These are phyloP conservation scores for Erodium maritimum DNA, from an alignment of 345 rosid genomes.

Conservation along the genomic window DNA sequence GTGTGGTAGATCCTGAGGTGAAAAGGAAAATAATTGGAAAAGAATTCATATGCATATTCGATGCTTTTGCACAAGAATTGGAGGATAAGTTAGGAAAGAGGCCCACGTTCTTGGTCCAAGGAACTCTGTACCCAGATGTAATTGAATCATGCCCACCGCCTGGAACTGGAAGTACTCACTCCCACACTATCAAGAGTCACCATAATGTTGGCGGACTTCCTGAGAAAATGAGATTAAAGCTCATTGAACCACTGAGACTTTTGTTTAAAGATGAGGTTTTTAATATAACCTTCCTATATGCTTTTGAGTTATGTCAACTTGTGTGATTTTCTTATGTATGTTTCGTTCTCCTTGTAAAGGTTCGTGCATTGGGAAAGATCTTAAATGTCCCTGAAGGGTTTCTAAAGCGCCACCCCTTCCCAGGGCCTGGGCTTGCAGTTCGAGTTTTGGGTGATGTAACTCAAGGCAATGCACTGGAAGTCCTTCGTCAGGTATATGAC, in stretches of 20 bases:
- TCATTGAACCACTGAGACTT: slow-evolving; percentile 91
- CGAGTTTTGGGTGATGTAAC: slow-evolving; percentile 92
- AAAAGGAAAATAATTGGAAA: slow-evolving; percentile 91
- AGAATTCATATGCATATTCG: slow-evolving; percentile 77
- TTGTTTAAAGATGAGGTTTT: slow-evolving; percentile 92
- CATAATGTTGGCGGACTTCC: slow-evolving; percentile 99
- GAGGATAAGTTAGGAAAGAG: slow-evolving; percentile 68
- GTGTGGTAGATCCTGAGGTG: slow-evolving; percentile 81
- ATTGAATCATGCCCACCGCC: slow-evolving; percentile 99
- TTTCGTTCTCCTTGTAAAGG: slow-evolving; percentile 26
- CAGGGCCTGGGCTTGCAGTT: slow-evolving; percentile 98
- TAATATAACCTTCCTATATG: slow-evolving; percentile 6
- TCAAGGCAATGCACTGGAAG: slow-evolving; percentile 74
- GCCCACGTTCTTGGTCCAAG: slow-evolving; percentile 84
- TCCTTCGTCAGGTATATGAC: slow-evolving; percentile 63
- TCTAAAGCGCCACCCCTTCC: slow-evolving; percentile 93
- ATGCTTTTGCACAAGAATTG: slow-evolving; percentile 63
- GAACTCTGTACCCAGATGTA: slow-evolving; percentile 91
- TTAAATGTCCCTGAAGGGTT: slow-evolving; percentile 75
- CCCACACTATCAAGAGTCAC: slow-evolving; percentile 97
- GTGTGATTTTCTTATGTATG: no score
- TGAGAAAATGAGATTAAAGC: slow-evolving; percentile 91
- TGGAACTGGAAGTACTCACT: slow-evolving; percentile 78
- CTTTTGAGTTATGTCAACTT: no score
- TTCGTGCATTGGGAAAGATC: slow-evolving; percentile 83